Conservation (phyloP, 1,139 yeast species). For the Sugiyamaella xylanicola region DNA sequence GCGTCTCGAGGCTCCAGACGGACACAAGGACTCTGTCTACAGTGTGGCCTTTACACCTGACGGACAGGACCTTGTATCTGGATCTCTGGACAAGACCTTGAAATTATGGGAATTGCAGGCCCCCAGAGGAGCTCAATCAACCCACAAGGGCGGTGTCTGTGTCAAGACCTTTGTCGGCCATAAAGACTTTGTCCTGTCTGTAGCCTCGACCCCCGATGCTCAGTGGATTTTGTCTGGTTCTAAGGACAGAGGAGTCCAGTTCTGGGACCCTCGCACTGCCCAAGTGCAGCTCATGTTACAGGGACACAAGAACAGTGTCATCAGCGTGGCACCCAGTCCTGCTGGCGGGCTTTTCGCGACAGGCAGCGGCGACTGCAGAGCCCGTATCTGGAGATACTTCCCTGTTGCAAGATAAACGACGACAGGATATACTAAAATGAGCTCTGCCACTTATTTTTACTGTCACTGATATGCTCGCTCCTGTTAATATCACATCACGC, state of each 20-base stretch:
- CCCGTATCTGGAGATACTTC: conserved; percentile 83
- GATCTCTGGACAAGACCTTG: conserved; percentile 93
- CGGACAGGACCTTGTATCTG: conserved; percentile 91
- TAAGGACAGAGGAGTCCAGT: conserved; percentile 94
- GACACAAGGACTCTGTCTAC: conserved; percentile 95
- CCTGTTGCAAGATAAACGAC: conserved; percentile 29
- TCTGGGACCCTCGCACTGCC: conserved; percentile 94
- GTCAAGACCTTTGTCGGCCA: conserved; percentile 95
- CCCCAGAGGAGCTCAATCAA: conserved; percentile 46
- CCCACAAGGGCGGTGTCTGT: conserved; percentile 56
- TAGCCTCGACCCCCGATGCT: conserved; percentile 92
- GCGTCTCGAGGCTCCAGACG: conserved; percentile 90
- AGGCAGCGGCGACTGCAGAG: conserved; percentile 97
- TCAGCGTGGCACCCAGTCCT: conserved; percentile 87
- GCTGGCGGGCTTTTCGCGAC: conserved; percentile 89
- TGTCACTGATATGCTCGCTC: no score
- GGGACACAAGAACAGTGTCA: conserved; percentile 96
- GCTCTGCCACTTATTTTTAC: no score
- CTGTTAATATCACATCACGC: no score
- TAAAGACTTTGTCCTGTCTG: conserved; percentile 92
- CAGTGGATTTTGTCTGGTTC: conserved; percentile 93
- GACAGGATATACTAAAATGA: no score
- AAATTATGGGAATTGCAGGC: conserved; percentile 88
- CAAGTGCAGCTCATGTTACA: conserved; percentile 94
- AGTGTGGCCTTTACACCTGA: conserved; percentile 91